Evolutionary conservation across 331 rosid genomes (phyloP).

Genomic region (Acacia concinna): DNA sequence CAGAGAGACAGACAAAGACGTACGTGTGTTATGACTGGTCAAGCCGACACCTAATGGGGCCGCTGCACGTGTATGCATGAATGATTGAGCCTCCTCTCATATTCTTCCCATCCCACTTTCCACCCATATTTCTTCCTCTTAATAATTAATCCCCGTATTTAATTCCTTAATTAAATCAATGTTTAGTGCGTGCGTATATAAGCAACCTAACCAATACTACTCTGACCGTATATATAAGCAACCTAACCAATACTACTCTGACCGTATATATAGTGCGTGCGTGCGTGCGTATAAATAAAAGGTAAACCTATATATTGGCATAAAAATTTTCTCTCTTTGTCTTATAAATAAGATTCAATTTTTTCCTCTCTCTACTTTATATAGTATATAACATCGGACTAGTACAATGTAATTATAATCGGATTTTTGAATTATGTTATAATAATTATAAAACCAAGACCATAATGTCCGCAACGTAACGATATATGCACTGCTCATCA

Average conservation of each 20-base stretch:
- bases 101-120: conserved; percentile 19
- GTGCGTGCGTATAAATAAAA: no score
- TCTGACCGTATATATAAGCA: no score
- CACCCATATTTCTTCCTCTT: background rate
- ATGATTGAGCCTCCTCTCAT: conserved; percentile 39
- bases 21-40: conserved; percentile 47
- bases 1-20: conserved; percentile 35
- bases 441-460: background rate
- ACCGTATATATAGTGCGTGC: no score
- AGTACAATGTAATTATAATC: background rate
- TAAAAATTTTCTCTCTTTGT: no score
- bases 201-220: background rate
- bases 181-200: background rate
- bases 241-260: no score
- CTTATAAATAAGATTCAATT: no score
- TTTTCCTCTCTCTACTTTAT: no score
- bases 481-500: no score
- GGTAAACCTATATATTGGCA: no score
- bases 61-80: conserved; percentile 66
- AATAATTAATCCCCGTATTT: no score
- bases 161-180: background rate
- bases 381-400: no score
- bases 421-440: background rate
- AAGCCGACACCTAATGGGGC: conserved; percentile 70
- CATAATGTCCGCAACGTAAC: conserved; percentile 7